These are phyloP conservation scores for Phialocephala sp. DNA, from an alignment of 2,329 filamentous ascomycete species.

Conservation along the genomic window DNA sequence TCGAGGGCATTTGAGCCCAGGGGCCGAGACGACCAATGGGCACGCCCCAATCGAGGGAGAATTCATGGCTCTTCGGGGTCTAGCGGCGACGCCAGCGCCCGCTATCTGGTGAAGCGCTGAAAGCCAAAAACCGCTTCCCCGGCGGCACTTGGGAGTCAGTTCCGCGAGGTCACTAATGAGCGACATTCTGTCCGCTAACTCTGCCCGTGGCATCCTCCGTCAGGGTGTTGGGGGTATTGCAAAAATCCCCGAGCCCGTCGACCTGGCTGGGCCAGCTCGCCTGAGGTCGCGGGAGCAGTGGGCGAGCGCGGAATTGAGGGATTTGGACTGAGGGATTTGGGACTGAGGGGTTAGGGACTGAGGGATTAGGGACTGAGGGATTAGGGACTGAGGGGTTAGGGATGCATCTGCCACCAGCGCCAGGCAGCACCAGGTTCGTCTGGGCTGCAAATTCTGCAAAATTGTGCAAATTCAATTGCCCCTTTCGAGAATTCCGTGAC, in stretches of 20 bases:
- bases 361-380: neutral
- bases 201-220: neutral
- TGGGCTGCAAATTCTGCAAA: too few relatives aligned
- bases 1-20: neutral
- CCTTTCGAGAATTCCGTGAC: neutral
- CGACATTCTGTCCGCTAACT: neutral
- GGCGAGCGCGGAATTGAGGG: neutral
- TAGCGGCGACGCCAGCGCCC: conserved; percentile 1
- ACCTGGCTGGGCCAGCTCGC: conserved; percentile 5
- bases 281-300: neutral
- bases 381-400: neutral
- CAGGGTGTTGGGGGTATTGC: neutral
- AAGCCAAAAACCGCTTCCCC: conserved; percentile 28
- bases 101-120: conserved; percentile 5
- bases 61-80: neutral
- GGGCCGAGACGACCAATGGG: neutral
- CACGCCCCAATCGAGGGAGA: too few relatives aligned
- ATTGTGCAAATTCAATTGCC: conserved; percentile 15
- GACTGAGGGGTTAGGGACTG: neutral
- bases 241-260: conserved; percentile 17
- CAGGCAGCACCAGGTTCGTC: too few relatives aligned
- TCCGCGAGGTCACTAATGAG: conserved; percentile 32
- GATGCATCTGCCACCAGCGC: neutral
- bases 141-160: conserved; percentile 30
- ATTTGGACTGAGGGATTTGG: neutral